phyloP scores from a whole-genome alignment of 73 alveolate genomes.

The Stentor roeselii region DNA sequence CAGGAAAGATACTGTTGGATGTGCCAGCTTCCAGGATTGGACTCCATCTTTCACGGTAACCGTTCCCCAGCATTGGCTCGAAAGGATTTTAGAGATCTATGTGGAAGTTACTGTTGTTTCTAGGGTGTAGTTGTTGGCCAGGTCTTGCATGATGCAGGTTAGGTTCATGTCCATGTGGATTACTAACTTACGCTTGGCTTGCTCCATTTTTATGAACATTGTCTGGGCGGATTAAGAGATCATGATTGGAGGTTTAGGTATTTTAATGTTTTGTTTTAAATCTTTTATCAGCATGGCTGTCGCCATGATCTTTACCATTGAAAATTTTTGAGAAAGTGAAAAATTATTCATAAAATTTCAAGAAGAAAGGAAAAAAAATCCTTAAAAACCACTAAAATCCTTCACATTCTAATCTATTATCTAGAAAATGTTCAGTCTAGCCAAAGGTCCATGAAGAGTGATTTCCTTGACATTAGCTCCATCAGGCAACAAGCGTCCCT shows the following conservation, averaged over 20 bases:
- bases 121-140: constrained; percentile 43
- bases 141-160: constrained; percentile 72
- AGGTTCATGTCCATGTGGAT: constrained; percentile 81
- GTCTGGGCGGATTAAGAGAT: no score
- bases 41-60: constrained; percentile 60
- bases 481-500: constrained; percentile 76
- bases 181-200: constrained; percentile 53
- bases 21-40: constrained; percentile 24
- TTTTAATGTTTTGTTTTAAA: no score
- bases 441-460: constrained; percentile 73
- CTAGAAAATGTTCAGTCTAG: no score
- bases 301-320: no score
- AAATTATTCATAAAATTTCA: no score
- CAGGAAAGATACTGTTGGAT: constrained; percentile 16
- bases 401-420: no score
- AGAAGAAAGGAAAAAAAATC: no score
- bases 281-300: no score
- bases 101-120: constrained; percentile 42
- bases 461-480: constrained; percentile 80
- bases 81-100: constrained; percentile 57
- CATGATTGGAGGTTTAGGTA: no score
- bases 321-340: no score
- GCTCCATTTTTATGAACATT: constrained; percentile 54
- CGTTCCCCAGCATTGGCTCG: constrained; percentile 75
- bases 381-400: no score